These are phyloP conservation scores for Ogataea nakhonphanomensis DNA, from an alignment of 805 yeast genomes.

Conservation along the genomic window DNA sequence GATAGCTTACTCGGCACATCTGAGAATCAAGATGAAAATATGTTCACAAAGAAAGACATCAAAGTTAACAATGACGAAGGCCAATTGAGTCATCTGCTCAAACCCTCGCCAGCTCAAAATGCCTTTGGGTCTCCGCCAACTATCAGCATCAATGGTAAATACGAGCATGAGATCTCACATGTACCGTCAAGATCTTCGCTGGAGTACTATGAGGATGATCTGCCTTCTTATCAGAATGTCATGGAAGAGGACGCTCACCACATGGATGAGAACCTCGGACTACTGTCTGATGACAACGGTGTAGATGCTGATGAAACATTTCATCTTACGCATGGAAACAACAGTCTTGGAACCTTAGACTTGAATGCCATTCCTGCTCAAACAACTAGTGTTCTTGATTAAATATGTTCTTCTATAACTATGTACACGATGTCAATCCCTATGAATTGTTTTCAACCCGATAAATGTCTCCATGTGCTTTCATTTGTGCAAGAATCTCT, in stretches of 20 bases:
- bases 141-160: slow-evolving; percentile 7
- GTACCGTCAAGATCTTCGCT: slow-evolving; percentile 27
- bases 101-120: slow-evolving; percentile 1
- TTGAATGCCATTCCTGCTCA: slow-evolving; percentile 15
- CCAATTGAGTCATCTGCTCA: slow-evolving; percentile 17
- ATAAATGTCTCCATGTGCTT: slow-evolving; percentile 35
- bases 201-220: slow-evolving; percentile 20
- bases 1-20: slow-evolving; percentile 22
- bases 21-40: slow-evolving; percentile 2
- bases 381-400: slow-evolving; percentile 19
- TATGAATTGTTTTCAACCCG: slow-evolving; percentile 31
- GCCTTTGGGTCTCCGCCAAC: not conserved
- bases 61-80: slow-evolving; percentile 11
- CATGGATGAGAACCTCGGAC: slow-evolving; percentile 22
- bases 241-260: slow-evolving; percentile 23
- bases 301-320: slow-evolving; percentile 12
- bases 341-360: slow-evolving; percentile 22
- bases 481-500: slow-evolving; percentile 32
- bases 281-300: slow-evolving; percentile 23
- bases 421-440: not conserved
- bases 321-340: slow-evolving; percentile 13
- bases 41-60: slow-evolving; percentile 17
- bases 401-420: not conserved
- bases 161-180: slow-evolving; percentile 12
- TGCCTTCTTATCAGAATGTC: slow-evolving; percentile 29